A percentile compares a stretch with the other conserved stretches of the same genome.
phyloP scores from a whole-genome alignment of 805 yeast genomes.

The Monosporozyma siamensis region DNA sequence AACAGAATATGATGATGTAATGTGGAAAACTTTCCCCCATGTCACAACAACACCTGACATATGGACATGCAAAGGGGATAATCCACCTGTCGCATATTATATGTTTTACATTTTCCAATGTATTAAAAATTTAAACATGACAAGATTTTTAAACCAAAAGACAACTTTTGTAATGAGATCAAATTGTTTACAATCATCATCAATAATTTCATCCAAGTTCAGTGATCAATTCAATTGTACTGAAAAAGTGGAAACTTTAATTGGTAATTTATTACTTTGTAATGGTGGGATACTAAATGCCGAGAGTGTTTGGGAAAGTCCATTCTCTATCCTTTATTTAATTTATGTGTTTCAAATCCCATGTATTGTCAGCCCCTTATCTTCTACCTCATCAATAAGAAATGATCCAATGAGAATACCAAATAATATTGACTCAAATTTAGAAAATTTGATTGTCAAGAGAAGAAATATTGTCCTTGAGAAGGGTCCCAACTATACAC shows the following conservation, averaged over 20 bases:
- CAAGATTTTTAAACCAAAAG: constrained; percentile 9
- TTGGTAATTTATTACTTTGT: constrained; percentile 18
- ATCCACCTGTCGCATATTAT: constrained; percentile 33
- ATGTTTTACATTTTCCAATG: constrained; percentile 29
- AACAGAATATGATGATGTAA: constrained; percentile 13
- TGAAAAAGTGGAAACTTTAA: constrained; percentile 20
- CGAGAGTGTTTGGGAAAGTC: constrained; percentile 17
- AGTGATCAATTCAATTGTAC: constrained; percentile 12
- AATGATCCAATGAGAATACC: constrained; percentile 1
- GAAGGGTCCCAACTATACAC: constrained; percentile 7
- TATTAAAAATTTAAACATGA: constrained; percentile 12
- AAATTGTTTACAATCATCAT: constrained; percentile 10
- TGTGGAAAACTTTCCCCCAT: constrained; percentile 21
- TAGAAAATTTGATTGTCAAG: not conserved
- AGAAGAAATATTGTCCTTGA: constrained; percentile 3
- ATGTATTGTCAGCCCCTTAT: constrained; percentile 19
- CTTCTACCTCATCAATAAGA: constrained; percentile 11
- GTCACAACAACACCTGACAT: constrained; percentile 21
- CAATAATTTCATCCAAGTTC: constrained; percentile 19
- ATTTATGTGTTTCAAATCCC: constrained; percentile 23
- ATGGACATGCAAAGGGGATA: constrained; percentile 27
- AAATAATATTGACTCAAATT: not conserved
- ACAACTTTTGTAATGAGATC: constrained; percentile 18
- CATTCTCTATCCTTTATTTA: constrained; percentile 14
- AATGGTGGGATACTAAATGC: constrained; percentile 20